Evolutionary conservation across 306 rosid genomes (phyloP).

Genomic region (Trifolium dubium): DNA sequence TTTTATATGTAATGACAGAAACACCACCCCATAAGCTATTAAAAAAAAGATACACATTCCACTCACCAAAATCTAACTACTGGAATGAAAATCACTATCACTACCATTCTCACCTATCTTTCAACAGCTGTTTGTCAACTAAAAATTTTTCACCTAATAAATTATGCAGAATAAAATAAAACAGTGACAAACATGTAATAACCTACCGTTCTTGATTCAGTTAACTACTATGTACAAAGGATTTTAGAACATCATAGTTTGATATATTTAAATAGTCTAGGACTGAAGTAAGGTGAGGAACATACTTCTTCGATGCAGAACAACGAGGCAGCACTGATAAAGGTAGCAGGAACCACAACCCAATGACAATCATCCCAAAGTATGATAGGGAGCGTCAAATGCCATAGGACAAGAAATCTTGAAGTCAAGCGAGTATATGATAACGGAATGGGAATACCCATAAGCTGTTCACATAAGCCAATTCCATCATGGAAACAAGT

Average conservation of each 20-base stretch:
- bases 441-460: constrained; percentile 91
- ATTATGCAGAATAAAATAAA: constrained; percentile 20
- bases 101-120: constrained; percentile 17
- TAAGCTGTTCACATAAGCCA: constrained; percentile 81
- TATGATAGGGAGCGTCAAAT: constrained; percentile 85
- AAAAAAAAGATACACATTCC: background rate
- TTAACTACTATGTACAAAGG: constrained; percentile 19
- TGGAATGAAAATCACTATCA: constrained; percentile 20
- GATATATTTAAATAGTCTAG: constrained; percentile 23
- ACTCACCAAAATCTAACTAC: background rate
- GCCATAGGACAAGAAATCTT: constrained; percentile 89
- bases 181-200: background rate
- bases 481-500: constrained; percentile 88
- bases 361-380: constrained; percentile 97
- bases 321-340: constrained; percentile 87
- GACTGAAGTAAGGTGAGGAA: constrained; percentile 18
- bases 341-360: constrained; percentile 96
- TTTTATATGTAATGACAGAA: background rate
- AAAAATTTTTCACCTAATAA: background rate
- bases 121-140: constrained; percentile 4
- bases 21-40: background rate
- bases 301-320: constrained; percentile 96
- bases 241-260: constrained; percentile 31
- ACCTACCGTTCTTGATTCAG: background rate
- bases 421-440: constrained; percentile 96